Evolutionary conservation across 192 early-diverging fungal species (phyloP).

Genomic region (Rhizophagus prolifer): DNA sequence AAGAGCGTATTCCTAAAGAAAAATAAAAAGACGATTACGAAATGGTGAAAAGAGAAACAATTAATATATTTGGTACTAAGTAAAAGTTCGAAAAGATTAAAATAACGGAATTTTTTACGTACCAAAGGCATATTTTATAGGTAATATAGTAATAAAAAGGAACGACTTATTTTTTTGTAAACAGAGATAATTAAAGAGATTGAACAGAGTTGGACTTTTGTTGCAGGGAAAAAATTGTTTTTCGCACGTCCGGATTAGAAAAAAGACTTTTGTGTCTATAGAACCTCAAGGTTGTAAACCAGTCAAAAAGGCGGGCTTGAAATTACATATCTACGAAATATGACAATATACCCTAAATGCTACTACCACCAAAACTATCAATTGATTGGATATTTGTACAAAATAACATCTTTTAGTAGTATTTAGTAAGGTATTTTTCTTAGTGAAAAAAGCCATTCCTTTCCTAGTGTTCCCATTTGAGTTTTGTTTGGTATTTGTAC

Average conservation of each 20-base stretch:
- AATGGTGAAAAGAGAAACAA: neutral
- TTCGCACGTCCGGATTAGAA: neutral
- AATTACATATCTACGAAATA: neutral
- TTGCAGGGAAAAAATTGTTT: neutral
- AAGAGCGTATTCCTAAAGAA: constrained; percentile 52
- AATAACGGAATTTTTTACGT: neutral
- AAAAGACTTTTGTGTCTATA: neutral
- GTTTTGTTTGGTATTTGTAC: neutral
- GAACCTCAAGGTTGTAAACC: neutral
- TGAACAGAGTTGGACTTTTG: constrained; percentile 29
- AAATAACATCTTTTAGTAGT: no score
- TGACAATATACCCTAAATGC: neutral
- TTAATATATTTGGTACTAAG: neutral
- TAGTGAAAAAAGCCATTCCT: neutral
- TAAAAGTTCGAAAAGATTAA: neutral
- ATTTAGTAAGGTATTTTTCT: no score
- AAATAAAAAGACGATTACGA: neutral
- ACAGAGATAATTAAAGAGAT: constrained; percentile 12
- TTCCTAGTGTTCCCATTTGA: neutral
- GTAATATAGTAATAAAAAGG: neutral
- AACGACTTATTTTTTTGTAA: neutral
- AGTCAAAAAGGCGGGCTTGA: constrained; percentile 7
- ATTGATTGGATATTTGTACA: constrained; percentile 16
- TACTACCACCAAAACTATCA: neutral
- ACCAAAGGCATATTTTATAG: constrained; percentile 23